Conservation (phyloP, 179 eudicot genomes). For the Beta macrorhiza region DNA sequence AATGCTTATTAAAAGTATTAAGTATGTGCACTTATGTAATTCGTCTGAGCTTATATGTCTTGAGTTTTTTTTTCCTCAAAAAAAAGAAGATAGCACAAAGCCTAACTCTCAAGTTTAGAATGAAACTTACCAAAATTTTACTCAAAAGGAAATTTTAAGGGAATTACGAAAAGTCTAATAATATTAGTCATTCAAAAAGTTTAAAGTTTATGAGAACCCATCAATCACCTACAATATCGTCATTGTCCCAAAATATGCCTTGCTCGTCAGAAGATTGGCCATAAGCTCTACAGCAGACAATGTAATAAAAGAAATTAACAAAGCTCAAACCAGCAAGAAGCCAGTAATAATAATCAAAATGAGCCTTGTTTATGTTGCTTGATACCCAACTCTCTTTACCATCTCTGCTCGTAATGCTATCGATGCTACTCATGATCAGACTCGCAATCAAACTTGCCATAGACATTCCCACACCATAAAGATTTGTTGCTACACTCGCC, state of each 20-base stretch:
- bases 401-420: conserved; percentile 36
- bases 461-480: conserved; percentile 26
- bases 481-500: conserved; percentile 44
- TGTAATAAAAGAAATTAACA: conserved; percentile 36
- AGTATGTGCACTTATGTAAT: too few relatives aligned
- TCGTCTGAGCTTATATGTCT: too few relatives aligned
- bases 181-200: too few relatives aligned
- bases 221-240: background rate
- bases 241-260: conserved; percentile 6
- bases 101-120: too few relatives aligned
- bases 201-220: too few relatives aligned
- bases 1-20: too few relatives aligned
- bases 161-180: too few relatives aligned
- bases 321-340: conserved; percentile 38
- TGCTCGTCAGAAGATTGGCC: conserved; percentile 26
- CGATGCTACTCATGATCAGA: conserved; percentile 32
- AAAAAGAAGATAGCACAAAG: too few relatives aligned
- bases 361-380: conserved; percentile 46
- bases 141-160: too few relatives aligned
- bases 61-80: too few relatives aligned
- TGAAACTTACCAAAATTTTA: too few relatives aligned
- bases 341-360: conserved; percentile 46
- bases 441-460: conserved; percentile 35
- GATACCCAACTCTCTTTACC: conserved; percentile 50
- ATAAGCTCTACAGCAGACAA: conserved; percentile 41